phyloP scores from a whole-genome alignment of 768 basidiomycete species.

The Tricholomella constricta region DNA sequence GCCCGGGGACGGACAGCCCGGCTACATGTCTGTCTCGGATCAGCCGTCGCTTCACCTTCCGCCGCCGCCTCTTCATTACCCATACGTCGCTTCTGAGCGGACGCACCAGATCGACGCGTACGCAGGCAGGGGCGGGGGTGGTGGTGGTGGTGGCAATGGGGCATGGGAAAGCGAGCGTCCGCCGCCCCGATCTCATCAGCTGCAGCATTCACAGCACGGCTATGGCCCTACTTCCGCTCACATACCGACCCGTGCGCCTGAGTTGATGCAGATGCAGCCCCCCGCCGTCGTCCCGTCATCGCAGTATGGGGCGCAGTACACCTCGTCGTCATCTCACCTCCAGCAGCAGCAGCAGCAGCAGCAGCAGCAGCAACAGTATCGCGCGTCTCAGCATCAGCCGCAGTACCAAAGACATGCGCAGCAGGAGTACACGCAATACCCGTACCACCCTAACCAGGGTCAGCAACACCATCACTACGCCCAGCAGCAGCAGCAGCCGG shows the following conservation, averaged over 20 bases:
- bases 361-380: background rate
- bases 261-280: background rate
- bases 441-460: too few relatives aligned
- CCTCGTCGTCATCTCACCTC: background rate
- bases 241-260: slow-evolving; percentile 3
- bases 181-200: slow-evolving; percentile 2
- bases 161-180: slow-evolving; percentile 7
- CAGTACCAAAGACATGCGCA: slow-evolving; percentile 8
- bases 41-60: background rate
- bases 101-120: slow-evolving; percentile 12
- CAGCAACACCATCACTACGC: slow-evolving; percentile 18
- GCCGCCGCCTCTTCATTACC: slow-evolving; percentile 8
- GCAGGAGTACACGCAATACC: slow-evolving; percentile 20
- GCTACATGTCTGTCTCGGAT: slow-evolving; percentile 6
- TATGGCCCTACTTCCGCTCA: too few relatives aligned
- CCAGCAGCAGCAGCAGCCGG: slow-evolving; percentile 1
- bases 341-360: background rate
- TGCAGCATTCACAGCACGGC: too few relatives aligned
- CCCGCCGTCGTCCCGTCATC: background rate
- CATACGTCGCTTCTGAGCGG: slow-evolving; percentile 21
- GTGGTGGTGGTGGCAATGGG: background rate
- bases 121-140: background rate
- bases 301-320: background rate
- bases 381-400: slow-evolving; percentile 9
- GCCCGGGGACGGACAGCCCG: background rate